A percentile compares a stretch with the other conserved stretches of the same genome.
These are phyloP conservation scores for Coccomyxa subellipsoidea DNA, from an alignment of 163 green algal species.

Conservation along the genomic window DNA sequence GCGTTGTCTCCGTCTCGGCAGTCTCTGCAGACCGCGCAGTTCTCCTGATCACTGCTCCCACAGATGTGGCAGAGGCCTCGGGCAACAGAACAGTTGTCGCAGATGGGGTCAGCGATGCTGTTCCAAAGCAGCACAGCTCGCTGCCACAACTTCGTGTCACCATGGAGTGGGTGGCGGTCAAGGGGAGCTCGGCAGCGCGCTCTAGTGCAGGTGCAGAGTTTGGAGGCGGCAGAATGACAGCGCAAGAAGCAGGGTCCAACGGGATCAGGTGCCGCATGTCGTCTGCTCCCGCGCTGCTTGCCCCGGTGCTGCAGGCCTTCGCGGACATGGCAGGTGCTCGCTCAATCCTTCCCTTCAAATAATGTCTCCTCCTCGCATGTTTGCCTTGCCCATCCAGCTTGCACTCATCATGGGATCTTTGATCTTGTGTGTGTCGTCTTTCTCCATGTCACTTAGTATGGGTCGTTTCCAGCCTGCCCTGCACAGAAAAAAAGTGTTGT, in stretches of 20 bases:
- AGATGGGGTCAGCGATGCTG: neutral
- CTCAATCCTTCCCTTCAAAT: neutral
- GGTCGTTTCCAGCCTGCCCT: no score
- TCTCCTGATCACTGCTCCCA: neutral
- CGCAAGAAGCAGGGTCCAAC: neutral
- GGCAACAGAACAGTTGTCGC: neutral
- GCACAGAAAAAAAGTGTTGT: no score
- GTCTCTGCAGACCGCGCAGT: neutral
- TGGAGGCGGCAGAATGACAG: neutral
- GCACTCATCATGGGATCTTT: no score
- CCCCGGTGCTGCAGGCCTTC: neutral
- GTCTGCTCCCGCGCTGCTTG: neutral
- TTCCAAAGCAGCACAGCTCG: neutral
- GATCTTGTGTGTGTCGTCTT: no score
- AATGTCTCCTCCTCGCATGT: no score
- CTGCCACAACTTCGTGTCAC: neutral
- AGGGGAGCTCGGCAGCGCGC: neutral
- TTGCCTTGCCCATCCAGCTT: no score
- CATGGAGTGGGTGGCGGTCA: neutral
- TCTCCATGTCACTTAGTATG: no score
- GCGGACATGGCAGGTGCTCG: neutral
- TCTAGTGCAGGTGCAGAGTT: neutral
- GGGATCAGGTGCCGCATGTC: neutral
- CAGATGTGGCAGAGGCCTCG: neutral
- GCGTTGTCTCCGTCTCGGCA: neutral